phyloP scores from a whole-genome alignment of 768 basidiomycete genomes.

The Termitomyces sp. region DNA sequence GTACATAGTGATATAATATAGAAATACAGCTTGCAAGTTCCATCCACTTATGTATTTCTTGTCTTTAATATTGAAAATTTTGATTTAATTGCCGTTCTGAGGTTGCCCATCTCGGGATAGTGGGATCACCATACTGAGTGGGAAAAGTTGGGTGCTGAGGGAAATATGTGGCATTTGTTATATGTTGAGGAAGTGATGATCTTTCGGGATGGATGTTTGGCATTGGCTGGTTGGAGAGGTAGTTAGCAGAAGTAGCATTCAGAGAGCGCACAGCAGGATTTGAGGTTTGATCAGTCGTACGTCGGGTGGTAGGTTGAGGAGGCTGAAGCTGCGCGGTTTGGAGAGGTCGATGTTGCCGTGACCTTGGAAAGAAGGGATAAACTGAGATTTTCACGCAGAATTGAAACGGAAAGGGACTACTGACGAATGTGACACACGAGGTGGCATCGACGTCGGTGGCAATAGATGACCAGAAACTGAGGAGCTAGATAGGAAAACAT shows the following conservation, averaged over 20 bases:
- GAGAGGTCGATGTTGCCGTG: conserved; percentile 1
- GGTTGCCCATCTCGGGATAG: conserved; percentile 16
- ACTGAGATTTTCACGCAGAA: neutral
- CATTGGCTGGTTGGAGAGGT: neutral
- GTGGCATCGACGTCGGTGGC: conserved; percentile 7
- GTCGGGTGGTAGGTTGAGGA: neutral
- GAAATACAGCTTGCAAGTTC: neutral
- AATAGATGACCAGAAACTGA: conserved; percentile 47
- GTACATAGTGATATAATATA: conserved; percentile 1
- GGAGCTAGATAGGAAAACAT: conserved; percentile 28
- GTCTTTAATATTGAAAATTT: conserved; percentile 7
- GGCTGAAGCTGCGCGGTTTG: neutral
- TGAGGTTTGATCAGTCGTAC: neutral
- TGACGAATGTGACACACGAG: conserved; percentile 14
- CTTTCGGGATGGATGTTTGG: neutral
- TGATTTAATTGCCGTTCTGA: conserved; percentile 18
- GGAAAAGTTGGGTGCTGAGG: conserved; percentile 12
- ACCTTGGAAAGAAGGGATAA: neutral
- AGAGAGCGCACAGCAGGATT: neutral
- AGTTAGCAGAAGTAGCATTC: neutral
- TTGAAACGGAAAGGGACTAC: neutral
- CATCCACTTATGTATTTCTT: neutral
- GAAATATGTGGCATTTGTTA: conserved; percentile 15
- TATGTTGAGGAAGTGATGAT: neutral
- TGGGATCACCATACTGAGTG: neutral